Conservation (phyloP, 352 stramenopile genomes). For the Phytophthora aleatoria region DNA sequence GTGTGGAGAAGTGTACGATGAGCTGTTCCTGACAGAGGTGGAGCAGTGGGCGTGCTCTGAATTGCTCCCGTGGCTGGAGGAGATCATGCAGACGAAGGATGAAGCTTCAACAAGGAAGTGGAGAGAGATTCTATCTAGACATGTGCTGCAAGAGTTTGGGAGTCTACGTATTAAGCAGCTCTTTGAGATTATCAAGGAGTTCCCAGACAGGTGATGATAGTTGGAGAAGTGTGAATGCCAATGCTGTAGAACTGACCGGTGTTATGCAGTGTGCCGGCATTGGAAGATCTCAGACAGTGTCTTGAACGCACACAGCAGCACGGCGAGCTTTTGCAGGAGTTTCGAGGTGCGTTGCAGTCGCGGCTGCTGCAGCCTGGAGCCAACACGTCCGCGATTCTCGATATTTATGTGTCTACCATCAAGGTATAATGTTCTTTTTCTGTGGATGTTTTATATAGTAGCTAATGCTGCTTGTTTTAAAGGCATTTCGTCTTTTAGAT, state of each 20-base stretch:
- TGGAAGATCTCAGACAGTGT: conserved; percentile 74
- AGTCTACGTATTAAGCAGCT: conserved; percentile 90
- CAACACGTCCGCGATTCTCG: conserved; percentile 96
- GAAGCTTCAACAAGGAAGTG: conserved; percentile 33
- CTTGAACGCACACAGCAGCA: conserved; percentile 90
- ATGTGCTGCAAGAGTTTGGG: conserved; percentile 69
- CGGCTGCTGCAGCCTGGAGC: conserved; percentile 95
- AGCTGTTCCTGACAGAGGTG: conserved; percentile 49
- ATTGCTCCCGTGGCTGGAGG: conserved; percentile 65
- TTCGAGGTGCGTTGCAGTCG: conserved; percentile 77
- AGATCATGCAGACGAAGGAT: conserved; percentile 43
- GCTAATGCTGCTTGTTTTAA: neutral
- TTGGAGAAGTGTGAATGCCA: neutral
- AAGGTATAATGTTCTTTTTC: conserved; percentile 56
- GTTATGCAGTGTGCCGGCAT: conserved; percentile 50
- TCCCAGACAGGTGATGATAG: conserved; percentile 86
- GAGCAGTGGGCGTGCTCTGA: conserved; percentile 57
- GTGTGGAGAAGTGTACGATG: conserved; percentile 57
- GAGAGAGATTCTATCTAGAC: conserved; percentile 51
- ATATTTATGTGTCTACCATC: conserved; percentile 98
- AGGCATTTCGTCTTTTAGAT: conserved; percentile 94
- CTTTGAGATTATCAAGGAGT: conserved; percentile 98
- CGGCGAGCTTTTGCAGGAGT: conserved; percentile 73
- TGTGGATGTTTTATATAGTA: neutral
- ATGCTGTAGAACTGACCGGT: neutral